phyloP scores from a whole-genome alignment of 1,139 yeast species.

The Yamadazyma atmosphaerica region DNA sequence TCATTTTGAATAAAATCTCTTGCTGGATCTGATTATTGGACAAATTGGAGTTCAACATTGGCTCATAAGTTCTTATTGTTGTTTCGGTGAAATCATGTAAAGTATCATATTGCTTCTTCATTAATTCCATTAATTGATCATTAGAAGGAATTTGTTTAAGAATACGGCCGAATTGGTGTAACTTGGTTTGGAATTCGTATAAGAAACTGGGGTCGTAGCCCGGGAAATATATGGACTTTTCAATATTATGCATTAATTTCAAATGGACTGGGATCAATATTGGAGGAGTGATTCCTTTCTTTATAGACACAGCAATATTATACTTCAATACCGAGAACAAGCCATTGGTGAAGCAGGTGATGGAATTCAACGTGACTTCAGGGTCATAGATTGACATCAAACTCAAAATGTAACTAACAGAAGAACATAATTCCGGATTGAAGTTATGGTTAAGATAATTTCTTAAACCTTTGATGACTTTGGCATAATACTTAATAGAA shows the following conservation, averaged over 20 bases:
- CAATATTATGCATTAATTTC: slow-evolving; percentile 38
- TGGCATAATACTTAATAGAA: slow-evolving; percentile 39
- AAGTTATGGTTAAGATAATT: slow-evolving; percentile 27
- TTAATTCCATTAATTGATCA: slow-evolving; percentile 11
- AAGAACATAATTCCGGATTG: slow-evolving; percentile 37
- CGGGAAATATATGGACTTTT: slow-evolving; percentile 39
- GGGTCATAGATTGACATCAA: slow-evolving; percentile 48
- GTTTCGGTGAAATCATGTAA: slow-evolving; percentile 26
- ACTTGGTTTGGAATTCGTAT: slow-evolving; percentile 26
- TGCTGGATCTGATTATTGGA: slow-evolving; percentile 34
- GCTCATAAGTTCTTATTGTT: slow-evolving; percentile 28
- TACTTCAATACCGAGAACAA: slow-evolving; percentile 38
- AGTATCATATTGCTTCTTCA: slow-evolving; percentile 24
- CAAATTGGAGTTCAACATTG: slow-evolving; percentile 26
- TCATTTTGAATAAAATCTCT: slow-evolving; percentile 36
- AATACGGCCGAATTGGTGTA: slow-evolving; percentile 23
- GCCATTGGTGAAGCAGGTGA: slow-evolving; percentile 44
- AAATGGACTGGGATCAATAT: slow-evolving; percentile 33
- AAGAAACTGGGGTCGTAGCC: slow-evolving; percentile 36
- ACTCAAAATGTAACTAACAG: slow-evolving; percentile 40
- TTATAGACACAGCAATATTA: slow-evolving; percentile 25
- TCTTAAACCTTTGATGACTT: slow-evolving; percentile 37
- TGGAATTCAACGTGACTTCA: slow-evolving; percentile 41
- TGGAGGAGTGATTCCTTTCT: slow-evolving; percentile 20
- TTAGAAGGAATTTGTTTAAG: slow-evolving; percentile 7